Percentiles rank a stretch among this genome's conserved stretches.
Conservation (phyloP, 768 basidiomycete species). For the Tremella yokohamensis region DNA sequence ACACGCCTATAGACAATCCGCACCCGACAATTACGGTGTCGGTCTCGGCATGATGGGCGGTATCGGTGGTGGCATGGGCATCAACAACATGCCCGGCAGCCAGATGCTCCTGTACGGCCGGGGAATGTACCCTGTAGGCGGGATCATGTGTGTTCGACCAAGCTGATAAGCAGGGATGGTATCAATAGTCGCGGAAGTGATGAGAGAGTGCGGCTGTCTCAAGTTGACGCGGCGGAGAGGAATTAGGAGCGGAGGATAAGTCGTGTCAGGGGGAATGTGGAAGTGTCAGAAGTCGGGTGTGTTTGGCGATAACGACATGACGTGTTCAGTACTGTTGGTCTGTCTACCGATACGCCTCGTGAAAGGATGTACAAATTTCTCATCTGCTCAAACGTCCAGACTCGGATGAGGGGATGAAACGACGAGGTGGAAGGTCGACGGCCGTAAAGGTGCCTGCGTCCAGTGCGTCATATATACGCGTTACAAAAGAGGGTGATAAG, state of each 20-base stretch:
- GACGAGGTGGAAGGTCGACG: too few species aligned
- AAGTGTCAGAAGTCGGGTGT: background rate
- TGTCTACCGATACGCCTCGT: too few species aligned
- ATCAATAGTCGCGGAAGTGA: background rate
- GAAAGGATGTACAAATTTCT: too few species aligned
- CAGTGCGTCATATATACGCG: too few species aligned
- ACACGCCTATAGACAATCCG: constrained; percentile 42
- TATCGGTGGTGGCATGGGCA: constrained; percentile 37
- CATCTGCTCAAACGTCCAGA: too few species aligned
- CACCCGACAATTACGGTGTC: constrained; percentile 40
- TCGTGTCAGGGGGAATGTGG: too few species aligned
- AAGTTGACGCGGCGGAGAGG: background rate
- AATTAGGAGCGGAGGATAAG: background rate
- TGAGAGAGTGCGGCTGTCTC: background rate
- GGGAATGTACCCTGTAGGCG: constrained; percentile 20
- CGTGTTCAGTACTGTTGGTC: too few species aligned
- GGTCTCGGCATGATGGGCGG: constrained; percentile 31
- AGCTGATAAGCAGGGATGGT: constrained; percentile 14
- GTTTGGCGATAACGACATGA: too few species aligned
- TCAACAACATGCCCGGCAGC: constrained; percentile 37
- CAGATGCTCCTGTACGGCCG: constrained; percentile 41
- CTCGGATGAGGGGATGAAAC: too few species aligned
- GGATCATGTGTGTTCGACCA: background rate
- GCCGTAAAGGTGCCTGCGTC: too few species aligned
- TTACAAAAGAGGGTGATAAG: too few species aligned